Base-by-base conservation (phyloP, 768 basidiomycete species). In the Polyporus arcularius region DNA sequence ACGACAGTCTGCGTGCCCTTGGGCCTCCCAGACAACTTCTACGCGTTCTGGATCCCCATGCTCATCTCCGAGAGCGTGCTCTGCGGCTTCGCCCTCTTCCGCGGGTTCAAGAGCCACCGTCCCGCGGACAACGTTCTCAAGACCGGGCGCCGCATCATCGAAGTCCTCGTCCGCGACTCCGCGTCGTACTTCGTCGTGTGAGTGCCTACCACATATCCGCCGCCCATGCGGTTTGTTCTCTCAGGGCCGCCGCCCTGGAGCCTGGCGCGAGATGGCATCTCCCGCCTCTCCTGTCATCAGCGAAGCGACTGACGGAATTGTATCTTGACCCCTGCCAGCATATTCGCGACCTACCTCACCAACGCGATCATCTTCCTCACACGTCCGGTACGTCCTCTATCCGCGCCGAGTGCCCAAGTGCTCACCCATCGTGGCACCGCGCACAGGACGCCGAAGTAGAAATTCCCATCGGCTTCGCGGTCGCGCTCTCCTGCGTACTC, bases 21-120 rank as follows among this genome's bases (percentile, higher is more conserved):
- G 12, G 67, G 71, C 31, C 65, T 84, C 5, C 74, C 82, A 4
- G 46, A 56, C 8, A 73, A 77, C 42, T 82, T 85, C 67, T 86
- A 77, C 65, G 73, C 78, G 18, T 85, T 84, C 70, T 88, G 86
- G 86, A 79, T 87, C 45, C 85, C 85, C 1, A 77, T 85, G 65
- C 73, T 88, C 15, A 67, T 74, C 3, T 85, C 81, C 40, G 86
- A 88, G 65, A 78, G 71, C 57, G 66, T 85, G 1, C 74, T 87
- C 1, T 85, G 85, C 60, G 65, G 63, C 4, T 69, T 86, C 41
- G 84, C 84, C 4, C 65, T 85, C n/a, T 71, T 75, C 56, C 78
- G 79, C 52, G 84, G 82, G 0, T 77, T 82, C 62, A 76, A 79
- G 58, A 78, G 78, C 4, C 79, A 79, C 68, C 70, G 71, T 26